Evolutionary conservation across 768 basidiomycete species (phyloP), one percentile per base, ranked within the genome.

Genomic region (Kwoniella botswanensis): DNA sequence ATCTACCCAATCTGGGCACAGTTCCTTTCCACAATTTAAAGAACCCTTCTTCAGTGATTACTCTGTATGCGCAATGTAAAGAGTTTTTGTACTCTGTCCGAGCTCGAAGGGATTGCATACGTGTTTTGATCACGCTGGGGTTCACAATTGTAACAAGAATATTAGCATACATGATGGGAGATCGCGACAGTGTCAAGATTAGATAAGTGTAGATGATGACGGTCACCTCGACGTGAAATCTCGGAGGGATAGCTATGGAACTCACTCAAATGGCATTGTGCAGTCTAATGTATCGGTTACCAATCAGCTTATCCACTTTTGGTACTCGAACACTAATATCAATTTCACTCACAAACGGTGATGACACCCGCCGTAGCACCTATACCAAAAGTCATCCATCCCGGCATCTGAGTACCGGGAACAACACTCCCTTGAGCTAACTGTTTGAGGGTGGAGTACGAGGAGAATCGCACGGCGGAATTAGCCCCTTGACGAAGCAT

Each of bases 401-500:
- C 90, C 0, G 97, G 96, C 4, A 98, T 86, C 2, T 88, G 87
- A 77, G 94, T 92, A 3, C 94, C 94, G 0, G 94, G 90, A 43
- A 91, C 88, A 1, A 90, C 87, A 18, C 89, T 90, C 24, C 93
- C 91, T 79, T 93, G 93, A 0, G 94, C 93, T 74, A 94, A 89
- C 78, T 97, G 94, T 84, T 97, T 98, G 70, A 98, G 86, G 0
- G 93, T 96, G 2, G 92, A 89, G 84, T 98, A 98, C 0, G 93
- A 94, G 59, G 95, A 94, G 85, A 98, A 98, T 42, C 96, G 88
- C 41, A 98, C 89, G 11, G 97, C 94, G 4, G 94, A 98, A 82
- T 98, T 99, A 53, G 95, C 96, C 50, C 94, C 94, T 89, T 98
- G 96, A 35, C 94, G 91, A 88, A 96, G 92, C 89, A 96, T 93